Evolutionary conservation across 192 early-diverging fungal genomes (phyloP), one percentile per base, ranked within the genome.

Genomic region (Spizellomyces punctatus): DNA sequence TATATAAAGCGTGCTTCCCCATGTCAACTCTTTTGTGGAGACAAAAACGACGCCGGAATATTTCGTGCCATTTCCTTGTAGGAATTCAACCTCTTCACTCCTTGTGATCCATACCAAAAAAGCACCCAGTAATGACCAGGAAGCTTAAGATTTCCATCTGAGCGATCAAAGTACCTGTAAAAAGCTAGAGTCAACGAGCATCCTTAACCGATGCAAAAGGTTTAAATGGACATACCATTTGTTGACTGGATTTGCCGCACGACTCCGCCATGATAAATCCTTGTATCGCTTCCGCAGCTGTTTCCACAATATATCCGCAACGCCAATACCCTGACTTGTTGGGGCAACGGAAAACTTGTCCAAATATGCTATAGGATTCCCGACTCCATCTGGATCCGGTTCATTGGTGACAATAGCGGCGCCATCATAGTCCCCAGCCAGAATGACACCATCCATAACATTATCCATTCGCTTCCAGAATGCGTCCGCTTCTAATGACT

Each of bases 261-360:
- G 86, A 69, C 90, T 91, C 67, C 95, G 78, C 96, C 96, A 98
- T 48, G 90, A 82, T 45, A 92, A 59, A 61, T 90, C 86, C 0
- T 88, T 86, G 76, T 91, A 95, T 36, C 79, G 81, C 47, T 84
- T 82, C 41, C 82, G 79, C 65, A 96, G 76, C 68, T 87, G 83
- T 49, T 89, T 87, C 96, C 96, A 98, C 56, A 98, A 73, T n/a
- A 96, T 95, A 75, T 98, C 96, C 0, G 95, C 94, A 55, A 95
- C 86, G 0, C 96, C 96, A 21, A 92, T 93, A 9, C 96, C 96
- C 79, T 98, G 96, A 59, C 82, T 86, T 19, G 83, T 83, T 1
- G 95, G 96, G 4, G 87, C 82, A 14, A 96, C 92, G 0, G 92
- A 92, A 80, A 96, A 96, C 70, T 98, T 98, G 83, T 98, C 96